Conservation (phyloP, 208 protist species). For the Trypanosoma avium region DNA sequence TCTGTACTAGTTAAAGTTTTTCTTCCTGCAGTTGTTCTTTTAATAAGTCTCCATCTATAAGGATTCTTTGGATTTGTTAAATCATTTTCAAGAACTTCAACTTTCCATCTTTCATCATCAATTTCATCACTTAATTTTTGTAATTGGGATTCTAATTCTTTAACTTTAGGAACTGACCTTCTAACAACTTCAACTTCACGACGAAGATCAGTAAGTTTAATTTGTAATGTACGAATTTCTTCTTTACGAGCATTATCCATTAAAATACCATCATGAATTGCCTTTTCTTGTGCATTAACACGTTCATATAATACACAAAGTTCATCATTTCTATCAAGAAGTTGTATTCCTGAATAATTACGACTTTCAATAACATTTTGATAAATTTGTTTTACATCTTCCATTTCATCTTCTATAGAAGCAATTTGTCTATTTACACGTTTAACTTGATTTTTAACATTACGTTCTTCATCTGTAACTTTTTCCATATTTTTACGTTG, state of each 20-base stretch:
- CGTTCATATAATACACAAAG: conserved; percentile 94
- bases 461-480: conserved; percentile 60
- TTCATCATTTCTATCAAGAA: conserved; percentile 97
- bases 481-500: conserved; percentile 69
- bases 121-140: conserved; percentile 67
- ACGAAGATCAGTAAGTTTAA: conserved; percentile 77
- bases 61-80: conserved; percentile 84
- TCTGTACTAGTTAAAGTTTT: conserved; percentile 6
- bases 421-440: conserved; percentile 93
- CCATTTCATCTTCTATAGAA: conserved; percentile 86
- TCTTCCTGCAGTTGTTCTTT: conserved; percentile 9
- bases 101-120: conserved; percentile 82
- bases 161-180: conserved; percentile 73
- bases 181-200: conserved; percentile 83
- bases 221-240: conserved; percentile 64
- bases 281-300: conserved; percentile 90
- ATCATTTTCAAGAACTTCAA: conserved; percentile 80
- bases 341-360: conserved; percentile 94
- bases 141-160: conserved; percentile 84
- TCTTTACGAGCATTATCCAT: conserved; percentile 81
- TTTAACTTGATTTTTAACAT: conserved; percentile 88
- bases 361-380: conserved; percentile 87
- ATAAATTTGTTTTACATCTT: conserved; percentile 80
- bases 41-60: conserved; percentile 74
- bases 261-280: conserved; percentile 81